Base-by-base conservation (phyloP, 2,329 filamentous ascomycete species). In the Scolecobasidium constrictum region DNA sequence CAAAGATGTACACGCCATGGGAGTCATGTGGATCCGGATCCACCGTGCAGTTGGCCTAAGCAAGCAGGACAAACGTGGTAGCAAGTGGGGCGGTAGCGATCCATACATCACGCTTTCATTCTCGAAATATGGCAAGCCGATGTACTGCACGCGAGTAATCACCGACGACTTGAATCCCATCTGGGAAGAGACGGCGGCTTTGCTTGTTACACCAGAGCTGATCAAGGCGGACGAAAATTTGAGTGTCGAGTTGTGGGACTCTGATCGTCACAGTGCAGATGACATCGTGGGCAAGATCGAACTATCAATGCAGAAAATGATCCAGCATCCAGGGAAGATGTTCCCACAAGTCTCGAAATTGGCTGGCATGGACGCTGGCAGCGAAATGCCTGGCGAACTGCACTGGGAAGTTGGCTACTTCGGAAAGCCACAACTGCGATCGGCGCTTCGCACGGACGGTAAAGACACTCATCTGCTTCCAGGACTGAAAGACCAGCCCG, bases 341-440 rank as follows among this genome's bases (percentile, higher is more conserved):
- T 93, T 88, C 52, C 82, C 85, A 4, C 86, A 94, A 52, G 73
- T 85, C 5, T 94, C 87, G 0, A 87, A 81, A 52, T 75, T 96
- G 1, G 70, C 76, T 20, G 90, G 90, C 9, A 78, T 93, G 65
- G 83, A 92, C 53, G 80, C 85, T 17, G 86, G 82, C 11, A 90
- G 78, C 50, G 75, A 76, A 39, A 96, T 96, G 87, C 92, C 92
- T 0, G 90, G 92, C 20, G 81, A 94, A 56, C 72, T 98, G 31
- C 81, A 93, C 56, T 96, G 90, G 90, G 90, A 95, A 60, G 86
- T 96, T 37, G 92, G 90, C 5, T 96, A 83, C 65, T 96, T 95
- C 53, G 81, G 81, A 52, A 95, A 94, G 66, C 86, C 88, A 1
- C 78, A 87, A 50, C 87, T 95, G 65, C 76, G 90, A 42, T 77